Evolutionary conservation across 1,139 yeast genomes (phyloP).

Genomic region (Geotrichum citri-aurantii): DNA sequence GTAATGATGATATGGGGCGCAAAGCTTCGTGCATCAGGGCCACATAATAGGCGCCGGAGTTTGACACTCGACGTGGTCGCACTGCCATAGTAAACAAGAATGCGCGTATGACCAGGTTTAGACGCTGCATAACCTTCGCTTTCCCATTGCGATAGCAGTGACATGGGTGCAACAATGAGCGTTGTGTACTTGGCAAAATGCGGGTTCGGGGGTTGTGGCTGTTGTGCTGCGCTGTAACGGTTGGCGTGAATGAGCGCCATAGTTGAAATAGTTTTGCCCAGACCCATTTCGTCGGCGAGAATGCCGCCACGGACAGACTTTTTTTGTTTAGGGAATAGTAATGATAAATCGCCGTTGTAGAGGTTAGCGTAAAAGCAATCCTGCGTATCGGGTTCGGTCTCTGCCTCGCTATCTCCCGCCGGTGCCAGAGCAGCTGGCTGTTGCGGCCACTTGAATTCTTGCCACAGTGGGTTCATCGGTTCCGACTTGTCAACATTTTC

Average conservation of each 20-base stretch:
- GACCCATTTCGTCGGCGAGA: conserved; percentile 96
- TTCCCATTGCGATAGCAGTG: conserved; percentile 86
- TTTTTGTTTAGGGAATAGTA: conserved; percentile 50
- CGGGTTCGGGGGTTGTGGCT: conserved; percentile 13
- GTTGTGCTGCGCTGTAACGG: conserved; percentile 18
- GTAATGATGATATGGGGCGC: conserved; percentile 77
- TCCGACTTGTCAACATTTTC: conserved; percentile 39
- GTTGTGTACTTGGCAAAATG: conserved; percentile 69
- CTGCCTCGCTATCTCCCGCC: background rate
- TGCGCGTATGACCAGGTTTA: conserved; percentile 27
- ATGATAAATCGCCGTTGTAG: conserved; percentile 74
- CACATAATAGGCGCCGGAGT: conserved; percentile 43
- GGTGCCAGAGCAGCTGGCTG: conserved; percentile 27
- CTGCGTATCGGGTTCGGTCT: background rate
- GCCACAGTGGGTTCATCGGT: conserved; percentile 83
- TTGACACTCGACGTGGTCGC: conserved; percentile 41
- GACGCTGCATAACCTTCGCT: conserved; percentile 60
- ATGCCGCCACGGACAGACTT: conserved; percentile 75
- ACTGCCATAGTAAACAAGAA: conserved; percentile 65
- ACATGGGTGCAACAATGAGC: conserved; percentile 83
- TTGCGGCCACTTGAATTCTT: conserved; percentile 67
- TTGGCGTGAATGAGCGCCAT: conserved; percentile 60
- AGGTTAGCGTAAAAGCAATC: conserved; percentile 65
- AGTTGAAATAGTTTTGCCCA: conserved; percentile 88
- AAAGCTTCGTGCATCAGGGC: conserved; percentile 28